These are phyloP conservation scores for Fusarium solani-melongenae DNA, from an alignment of 2,329 filamentous ascomycete species.

Conservation along the genomic window DNA sequence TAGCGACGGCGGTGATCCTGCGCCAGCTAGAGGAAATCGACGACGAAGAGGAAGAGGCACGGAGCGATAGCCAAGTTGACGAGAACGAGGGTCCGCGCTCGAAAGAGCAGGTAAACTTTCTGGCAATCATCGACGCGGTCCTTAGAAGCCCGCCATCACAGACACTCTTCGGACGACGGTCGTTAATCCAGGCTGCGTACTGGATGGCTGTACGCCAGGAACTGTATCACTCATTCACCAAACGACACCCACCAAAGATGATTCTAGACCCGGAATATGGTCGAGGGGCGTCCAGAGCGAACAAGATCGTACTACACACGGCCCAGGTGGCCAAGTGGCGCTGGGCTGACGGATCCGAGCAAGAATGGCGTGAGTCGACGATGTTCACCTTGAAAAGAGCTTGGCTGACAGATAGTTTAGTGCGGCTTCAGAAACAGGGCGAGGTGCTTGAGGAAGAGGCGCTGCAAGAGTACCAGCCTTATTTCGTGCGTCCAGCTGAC, in stretches of 20 bases:
- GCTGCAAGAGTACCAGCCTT: constrained; percentile 47
- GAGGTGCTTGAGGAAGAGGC: constrained; percentile 49
- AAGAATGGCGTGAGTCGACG: constrained; percentile 51
- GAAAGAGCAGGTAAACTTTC: constrained; percentile 50
- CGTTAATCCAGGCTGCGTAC: constrained; percentile 53
- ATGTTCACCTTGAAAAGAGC: not conserved
- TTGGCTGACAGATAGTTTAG: constrained; percentile 30
- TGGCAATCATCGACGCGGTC: constrained; percentile 54
- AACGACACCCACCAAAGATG: constrained; percentile 52
- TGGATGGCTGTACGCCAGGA: constrained; percentile 56
- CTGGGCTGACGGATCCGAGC: constrained; percentile 50
- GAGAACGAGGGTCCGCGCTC: constrained; percentile 5
- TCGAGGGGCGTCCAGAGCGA: constrained; percentile 50
- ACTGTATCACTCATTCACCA: constrained; percentile 55
- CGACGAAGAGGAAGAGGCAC: constrained; percentile 47
- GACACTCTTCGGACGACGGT: constrained; percentile 49
- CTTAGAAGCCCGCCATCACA: constrained; percentile 51
- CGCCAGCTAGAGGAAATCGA: constrained; percentile 56
- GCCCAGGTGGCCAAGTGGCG: constrained; percentile 55
- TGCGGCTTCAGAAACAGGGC: constrained; percentile 51
- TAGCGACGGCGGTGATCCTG: constrained; percentile 54
- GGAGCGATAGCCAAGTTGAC: not conserved
- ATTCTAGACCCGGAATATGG: constrained; percentile 50
- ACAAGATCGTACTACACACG: constrained; percentile 55
- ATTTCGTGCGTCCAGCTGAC: constrained; percentile 49